A percentile compares a stretch with the other conserved stretches of the same genome.
Evolutionary conservation across 306 rosid genomes (phyloP).

Genomic region (Mimosa bimucronata): DNA sequence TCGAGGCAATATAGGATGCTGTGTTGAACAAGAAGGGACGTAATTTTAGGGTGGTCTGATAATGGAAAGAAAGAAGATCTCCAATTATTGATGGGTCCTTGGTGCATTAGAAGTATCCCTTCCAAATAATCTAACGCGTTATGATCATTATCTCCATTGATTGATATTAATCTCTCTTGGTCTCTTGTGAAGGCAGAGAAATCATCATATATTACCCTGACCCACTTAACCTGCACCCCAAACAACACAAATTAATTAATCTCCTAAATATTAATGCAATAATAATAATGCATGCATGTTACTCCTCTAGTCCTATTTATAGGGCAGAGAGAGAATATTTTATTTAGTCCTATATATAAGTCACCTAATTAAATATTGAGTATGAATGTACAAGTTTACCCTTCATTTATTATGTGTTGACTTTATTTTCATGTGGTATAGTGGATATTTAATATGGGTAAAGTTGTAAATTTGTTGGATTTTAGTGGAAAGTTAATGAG

Average conservation of each 20-base stretch:
- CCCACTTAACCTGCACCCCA: conserved; percentile 70
- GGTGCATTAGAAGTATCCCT: conserved; percentile 74
- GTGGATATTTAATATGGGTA: no score
- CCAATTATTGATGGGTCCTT: conserved; percentile 83
- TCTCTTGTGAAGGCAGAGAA: conserved; percentile 56
- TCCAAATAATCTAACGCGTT: conserved; percentile 66
- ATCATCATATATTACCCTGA: conserved; percentile 68
- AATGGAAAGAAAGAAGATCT: conserved; percentile 89
- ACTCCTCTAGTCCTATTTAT: no score
- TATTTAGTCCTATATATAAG: no score
- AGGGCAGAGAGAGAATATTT: no score
- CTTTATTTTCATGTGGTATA: no score
- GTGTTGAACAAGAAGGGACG: conserved; percentile 53
- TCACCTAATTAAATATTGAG: no score
- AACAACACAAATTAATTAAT: conserved; percentile 2
- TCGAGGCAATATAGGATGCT: conserved; percentile 75
- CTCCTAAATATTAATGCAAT: conserved; percentile 4
- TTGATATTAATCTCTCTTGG: conserved; percentile 56
- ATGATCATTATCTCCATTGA: conserved; percentile 48
- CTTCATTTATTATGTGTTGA: no score
- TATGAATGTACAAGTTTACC: no score
- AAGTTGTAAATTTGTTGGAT: no score
- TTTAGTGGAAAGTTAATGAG: no score
- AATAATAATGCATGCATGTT: conserved; percentile 20
- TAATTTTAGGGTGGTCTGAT: conserved; percentile 66